Percentiles rank a stretch among this genome's conserved stretches.
phyloP scores from a whole-genome alignment of 345 rosid genomes.

The Aquilaria yunnanensis region DNA sequence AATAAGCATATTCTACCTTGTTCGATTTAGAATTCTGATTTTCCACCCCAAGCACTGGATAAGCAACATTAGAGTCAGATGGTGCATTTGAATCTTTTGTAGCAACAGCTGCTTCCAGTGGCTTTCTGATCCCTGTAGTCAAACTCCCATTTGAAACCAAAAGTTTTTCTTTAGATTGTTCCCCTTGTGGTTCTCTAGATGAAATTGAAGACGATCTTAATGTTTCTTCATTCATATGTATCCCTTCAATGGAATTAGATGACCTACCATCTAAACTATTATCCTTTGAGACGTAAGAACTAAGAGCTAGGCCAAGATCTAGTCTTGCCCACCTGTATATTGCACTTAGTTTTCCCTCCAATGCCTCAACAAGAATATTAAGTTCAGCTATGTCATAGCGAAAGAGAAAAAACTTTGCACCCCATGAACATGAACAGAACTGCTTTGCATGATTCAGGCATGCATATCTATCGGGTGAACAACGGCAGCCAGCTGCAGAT shows the following conservation, averaged over 20 bases:
- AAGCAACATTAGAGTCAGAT: constrained; percentile 13
- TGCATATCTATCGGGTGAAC: constrained; percentile 85
- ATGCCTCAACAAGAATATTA: constrained; percentile 85
- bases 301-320: constrained; percentile 87
- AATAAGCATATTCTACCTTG: constrained; percentile 26
- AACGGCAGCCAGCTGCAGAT: constrained; percentile 94
- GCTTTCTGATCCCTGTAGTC: constrained; percentile 23
- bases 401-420: constrained; percentile 69
- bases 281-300: constrained; percentile 42
- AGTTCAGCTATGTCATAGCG: constrained; percentile 82
- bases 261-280: constrained; percentile 32
- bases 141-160: constrained; percentile 17
- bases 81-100: constrained; percentile 21
- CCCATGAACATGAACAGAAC: constrained; percentile 70
- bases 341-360: constrained; percentile 94
- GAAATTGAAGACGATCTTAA: constrained; percentile 28
- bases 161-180: constrained; percentile 26
- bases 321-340: constrained; percentile 96
- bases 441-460: constrained; percentile 90
- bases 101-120: constrained; percentile 22
- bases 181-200: constrained; percentile 31
- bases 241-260: constrained; percentile 32
- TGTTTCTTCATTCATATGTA: constrained; percentile 23
- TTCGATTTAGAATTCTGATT: constrained; percentile 17
- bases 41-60: constrained; percentile 13